phyloP scores from a whole-genome alignment of 2,329 filamentous ascomycete genomes.

The Aureobasidium sp. region DNA sequence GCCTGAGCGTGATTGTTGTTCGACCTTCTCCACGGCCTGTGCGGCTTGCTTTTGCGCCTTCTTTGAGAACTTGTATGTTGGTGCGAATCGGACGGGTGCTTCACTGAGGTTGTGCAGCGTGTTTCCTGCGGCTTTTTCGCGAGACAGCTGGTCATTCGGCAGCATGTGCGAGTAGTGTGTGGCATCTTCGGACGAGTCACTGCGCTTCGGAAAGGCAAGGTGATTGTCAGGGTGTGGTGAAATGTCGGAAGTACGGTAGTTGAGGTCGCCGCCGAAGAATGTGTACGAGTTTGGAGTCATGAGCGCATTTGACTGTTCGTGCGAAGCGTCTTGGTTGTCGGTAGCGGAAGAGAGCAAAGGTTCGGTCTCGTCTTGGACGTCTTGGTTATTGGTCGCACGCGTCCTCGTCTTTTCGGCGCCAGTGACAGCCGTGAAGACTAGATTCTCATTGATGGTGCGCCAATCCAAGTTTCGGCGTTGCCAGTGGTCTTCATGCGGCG shows the following conservation, averaged over 20 bases:
- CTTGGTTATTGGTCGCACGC: constrained; percentile 12
- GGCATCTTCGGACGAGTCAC: constrained; percentile 44
- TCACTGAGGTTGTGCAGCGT: constrained; percentile 76
- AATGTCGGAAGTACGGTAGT: constrained; percentile 76
- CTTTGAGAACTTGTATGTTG: constrained; percentile 83
- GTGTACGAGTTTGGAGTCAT: constrained; percentile 45
- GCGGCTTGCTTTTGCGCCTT: constrained; percentile 28
- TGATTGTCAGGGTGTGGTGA: constrained; percentile 47
- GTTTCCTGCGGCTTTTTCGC: constrained; percentile 60
- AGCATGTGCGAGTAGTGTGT: constrained; percentile 66
- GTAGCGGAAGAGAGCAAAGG: constrained; percentile 28
- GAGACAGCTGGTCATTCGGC: constrained; percentile 67
- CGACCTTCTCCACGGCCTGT: constrained; percentile 20
- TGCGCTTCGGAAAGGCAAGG: constrained; percentile 55
- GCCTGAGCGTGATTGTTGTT: constrained; percentile 2
- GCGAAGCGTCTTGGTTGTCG: constrained; percentile 36
- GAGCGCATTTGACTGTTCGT: not conserved
- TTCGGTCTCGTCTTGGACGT: constrained; percentile 21
- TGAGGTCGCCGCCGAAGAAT: constrained; percentile 86
- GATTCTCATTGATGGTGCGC: constrained; percentile 69
- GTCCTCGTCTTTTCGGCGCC: constrained; percentile 14
- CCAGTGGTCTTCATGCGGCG: constrained; percentile 76
- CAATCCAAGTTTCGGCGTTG: constrained; percentile 78
- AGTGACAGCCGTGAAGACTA: constrained; percentile 56
- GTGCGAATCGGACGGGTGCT: constrained; percentile 68